Percentiles rank a stretch among this genome's conserved stretches.
These are phyloP conservation scores for Amphichorda felina DNA, from an alignment of 2,329 filamentous ascomycete species.

Conservation along the genomic window DNA sequence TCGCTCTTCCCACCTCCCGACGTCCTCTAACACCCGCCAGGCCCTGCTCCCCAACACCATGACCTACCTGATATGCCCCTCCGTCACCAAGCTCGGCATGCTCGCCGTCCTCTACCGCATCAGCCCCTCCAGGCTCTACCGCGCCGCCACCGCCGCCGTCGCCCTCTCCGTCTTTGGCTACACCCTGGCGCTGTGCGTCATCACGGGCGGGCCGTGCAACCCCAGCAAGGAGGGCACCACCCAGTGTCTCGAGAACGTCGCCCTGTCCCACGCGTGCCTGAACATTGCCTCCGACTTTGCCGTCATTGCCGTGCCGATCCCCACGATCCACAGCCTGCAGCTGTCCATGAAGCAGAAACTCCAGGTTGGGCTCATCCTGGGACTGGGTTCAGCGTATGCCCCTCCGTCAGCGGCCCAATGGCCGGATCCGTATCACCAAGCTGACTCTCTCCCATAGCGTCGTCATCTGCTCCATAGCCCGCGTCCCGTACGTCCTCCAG, in stretches of 20 bases:
- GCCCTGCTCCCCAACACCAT: background rate
- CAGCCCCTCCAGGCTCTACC: background rate
- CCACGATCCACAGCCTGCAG: background rate
- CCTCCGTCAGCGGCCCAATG: background rate
- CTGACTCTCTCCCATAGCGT: background rate
- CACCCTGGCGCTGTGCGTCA: background rate
- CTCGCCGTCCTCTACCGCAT: background rate
- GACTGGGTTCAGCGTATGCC: background rate
- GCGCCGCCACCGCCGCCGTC: background rate
- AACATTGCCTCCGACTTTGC: background rate
- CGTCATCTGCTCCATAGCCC: background rate
- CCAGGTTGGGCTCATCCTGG: background rate
- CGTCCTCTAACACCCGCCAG: background rate
- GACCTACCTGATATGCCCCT: background rate
- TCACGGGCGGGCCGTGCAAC: background rate
- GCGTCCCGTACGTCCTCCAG: no score
- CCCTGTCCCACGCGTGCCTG: background rate
- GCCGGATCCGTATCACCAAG: background rate
- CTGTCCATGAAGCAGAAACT: background rate
- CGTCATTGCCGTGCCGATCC: background rate
- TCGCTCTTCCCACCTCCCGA: background rate
- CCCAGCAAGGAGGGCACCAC: background rate
- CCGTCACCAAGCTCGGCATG: background rate
- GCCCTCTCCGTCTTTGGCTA: background rate
- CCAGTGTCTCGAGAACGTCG: background rate